Evolutionary conservation across 2,329 filamentous ascomycete genomes (phyloP), one percentile per base, ranked within the genome.

Genomic region (Dendrostoma leiphaemia): DNA sequence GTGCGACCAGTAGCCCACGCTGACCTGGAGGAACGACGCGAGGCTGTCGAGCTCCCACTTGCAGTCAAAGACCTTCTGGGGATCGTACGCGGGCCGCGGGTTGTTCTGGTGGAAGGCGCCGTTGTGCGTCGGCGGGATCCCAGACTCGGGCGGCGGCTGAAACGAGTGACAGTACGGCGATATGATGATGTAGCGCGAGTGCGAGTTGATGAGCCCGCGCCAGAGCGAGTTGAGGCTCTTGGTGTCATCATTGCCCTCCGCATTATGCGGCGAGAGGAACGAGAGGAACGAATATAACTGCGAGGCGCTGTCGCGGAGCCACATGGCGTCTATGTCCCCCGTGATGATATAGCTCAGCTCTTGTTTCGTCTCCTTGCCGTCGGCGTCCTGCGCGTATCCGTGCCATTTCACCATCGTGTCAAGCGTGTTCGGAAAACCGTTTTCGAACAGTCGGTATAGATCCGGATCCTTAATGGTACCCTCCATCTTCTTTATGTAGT

Each of bases 1-100:
- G 61, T 80, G 77, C 62, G 79, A 74, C 65, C 89, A 89, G 54
- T 94, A 96, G 56, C 92, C 85, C 46, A 89, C 86, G 2, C 84
- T 85, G 4, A 96, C 78, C 38, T 89, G 84, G n/a, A 96, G 78
- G 69, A 96, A 96, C 40, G 89, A 85, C 0, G 91, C 91, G 2
- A 96, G 81, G 7, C 90, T 93, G 73, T 96, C 91, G 34, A 96
- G 82, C 71, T 96, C 91, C 70, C 93, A 96, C 72, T 96, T 96
- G 79, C 90, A 95, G 67, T 92, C 90, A 63, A 90, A 93, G 1
- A 93, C 89, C 21, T 84, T 76, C 1, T 75, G 78, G 1, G 78
- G 79, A 63, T 90, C 85, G 61, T 91, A 90, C 0, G 77, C 72
- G 2, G 88, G 87, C 79, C 52, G 81, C 72, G 69, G 66, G 71